Evolutionary conservation across 2,329 filamentous ascomycete species (phyloP), one percentile per base, ranked within the genome.

Genomic region (Clarireedia monteithiana): DNA sequence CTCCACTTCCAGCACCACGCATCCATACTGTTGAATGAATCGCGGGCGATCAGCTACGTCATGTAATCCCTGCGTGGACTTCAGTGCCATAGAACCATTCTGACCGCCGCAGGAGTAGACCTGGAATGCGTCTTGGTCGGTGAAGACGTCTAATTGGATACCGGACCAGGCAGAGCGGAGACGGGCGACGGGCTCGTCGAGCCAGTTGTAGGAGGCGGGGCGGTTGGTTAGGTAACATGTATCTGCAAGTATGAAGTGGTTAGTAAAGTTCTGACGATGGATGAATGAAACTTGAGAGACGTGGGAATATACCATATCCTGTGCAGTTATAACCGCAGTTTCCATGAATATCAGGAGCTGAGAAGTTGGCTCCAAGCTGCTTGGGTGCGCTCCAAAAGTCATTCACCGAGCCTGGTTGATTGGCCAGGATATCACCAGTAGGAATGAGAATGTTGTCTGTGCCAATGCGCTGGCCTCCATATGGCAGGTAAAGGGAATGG

Each of bases 1-100:
- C 77, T 96, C 83, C 12, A 94, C 89, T 74, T 96, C 92, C 71
- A 96, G 80, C 49, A 96, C 92, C 26, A 96, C 68, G 71, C 92
- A 96, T 34, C 89, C 91, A 67, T 91, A 89, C 75, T 91, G 70
- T 55, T 82, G 78, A 26, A 90, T 85, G 6, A 80, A 80, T 39
- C 84, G 76, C 3, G 82, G 80, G 63, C 84, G 80, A 34, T 74
- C 71, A 1, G 72, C 60, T 58, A 79, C 71, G 59, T 80, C 76
- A 59, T 75, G 71, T 4, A 86, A 73, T 15, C 87, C 87, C 70
- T 91, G 88, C 0, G 82, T 86, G 59, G 75, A 74, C 75, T 91
- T 91, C 59, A 91, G 73, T 0, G 86, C 74, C 59, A 87, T 72
- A 1, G 77, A 72, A 26, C 89, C 89, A 72, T 95, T 84, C 73